A percentile compares a stretch with the other conserved stretches of the same genome.
These are phyloP conservation scores for Arxiozyma slooffiae DNA, from an alignment of 1,139 yeast genomes.

Conservation along the genomic window DNA sequence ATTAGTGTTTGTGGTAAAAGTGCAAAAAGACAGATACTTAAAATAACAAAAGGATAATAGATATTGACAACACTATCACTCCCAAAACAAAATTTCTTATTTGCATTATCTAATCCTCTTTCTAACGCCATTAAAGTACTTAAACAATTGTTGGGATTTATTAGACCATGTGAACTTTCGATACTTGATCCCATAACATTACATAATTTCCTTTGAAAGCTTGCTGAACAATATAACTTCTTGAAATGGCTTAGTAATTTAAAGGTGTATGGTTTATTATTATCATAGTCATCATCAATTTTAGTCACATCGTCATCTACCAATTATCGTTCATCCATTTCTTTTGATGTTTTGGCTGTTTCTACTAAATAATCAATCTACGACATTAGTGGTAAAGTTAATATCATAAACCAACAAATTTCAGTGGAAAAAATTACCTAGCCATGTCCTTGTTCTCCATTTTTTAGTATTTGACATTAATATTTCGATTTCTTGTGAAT, in stretches of 20 bases:
- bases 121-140: constrained; percentile 68
- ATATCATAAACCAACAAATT: constrained; percentile 80
- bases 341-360: constrained; percentile 56
- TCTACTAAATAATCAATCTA: constrained; percentile 79
- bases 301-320: background rate
- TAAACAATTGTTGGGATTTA: constrained; percentile 76
- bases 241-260: constrained; percentile 62
- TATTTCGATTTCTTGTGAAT: constrained; percentile 81
- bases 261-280: constrained; percentile 4
- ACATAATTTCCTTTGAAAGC: constrained; percentile 76
- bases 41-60: constrained; percentile 65
- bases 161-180: constrained; percentile 80
- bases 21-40: constrained; percentile 82
- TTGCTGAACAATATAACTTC: constrained; percentile 61
- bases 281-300: constrained; percentile 4
- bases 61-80: constrained; percentile 68
- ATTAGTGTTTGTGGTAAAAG: constrained; percentile 85
- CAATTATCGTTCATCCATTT: constrained; percentile 8
- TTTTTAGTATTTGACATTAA: constrained; percentile 82
- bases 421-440: constrained; percentile 80
- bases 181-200: constrained; percentile 84
- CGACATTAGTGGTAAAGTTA: constrained; percentile 82
- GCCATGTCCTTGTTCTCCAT: constrained; percentile 93
- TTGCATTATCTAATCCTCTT: constrained; percentile 65
- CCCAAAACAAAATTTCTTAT: constrained; percentile 29